These are phyloP conservation scores for Plasmodium knowlesi DNA, from an alignment of 169 alveolate genomes.

Conservation along the genomic window DNA sequence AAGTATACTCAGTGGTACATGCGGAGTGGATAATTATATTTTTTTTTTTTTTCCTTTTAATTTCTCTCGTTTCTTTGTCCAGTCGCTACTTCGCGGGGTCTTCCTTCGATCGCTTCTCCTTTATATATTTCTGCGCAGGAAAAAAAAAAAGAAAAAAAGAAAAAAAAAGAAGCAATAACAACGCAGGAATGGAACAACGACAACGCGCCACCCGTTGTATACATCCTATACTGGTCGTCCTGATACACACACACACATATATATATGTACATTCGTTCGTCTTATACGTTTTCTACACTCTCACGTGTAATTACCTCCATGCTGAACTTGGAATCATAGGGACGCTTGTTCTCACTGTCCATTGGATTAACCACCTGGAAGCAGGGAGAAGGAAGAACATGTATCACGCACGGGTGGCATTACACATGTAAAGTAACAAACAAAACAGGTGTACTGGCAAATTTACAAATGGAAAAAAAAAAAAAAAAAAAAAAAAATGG, in stretches of 20 bases:
- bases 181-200: not conserved
- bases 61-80: not conserved
- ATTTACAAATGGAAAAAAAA: not conserved
- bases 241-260: not conserved
- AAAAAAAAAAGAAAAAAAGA: slow-evolving; percentile 4
- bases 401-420: not conserved
- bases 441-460: not conserved
- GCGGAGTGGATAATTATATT: not conserved
- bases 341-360: slow-evolving; percentile 45
- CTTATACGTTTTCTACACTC: not conserved
- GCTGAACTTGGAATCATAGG: slow-evolving; percentile 31
- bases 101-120: slow-evolving; percentile 7
- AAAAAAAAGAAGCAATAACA: not conserved
- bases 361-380: slow-evolving; percentile 21
- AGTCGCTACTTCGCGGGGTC: slow-evolving; percentile 1
- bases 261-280: not conserved
- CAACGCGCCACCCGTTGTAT: not conserved
- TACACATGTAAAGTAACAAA: not conserved
- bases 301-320: slow-evolving; percentile 6
- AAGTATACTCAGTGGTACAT: not conserved
- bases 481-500: not conserved
- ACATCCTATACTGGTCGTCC: not conserved
- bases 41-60: not conserved
- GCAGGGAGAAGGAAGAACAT: not conserved
- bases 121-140: slow-evolving; percentile 18